phyloP scores from a whole-genome alignment of 108 stramenopile genomes.

The Mediolabrus comicus region DNA sequence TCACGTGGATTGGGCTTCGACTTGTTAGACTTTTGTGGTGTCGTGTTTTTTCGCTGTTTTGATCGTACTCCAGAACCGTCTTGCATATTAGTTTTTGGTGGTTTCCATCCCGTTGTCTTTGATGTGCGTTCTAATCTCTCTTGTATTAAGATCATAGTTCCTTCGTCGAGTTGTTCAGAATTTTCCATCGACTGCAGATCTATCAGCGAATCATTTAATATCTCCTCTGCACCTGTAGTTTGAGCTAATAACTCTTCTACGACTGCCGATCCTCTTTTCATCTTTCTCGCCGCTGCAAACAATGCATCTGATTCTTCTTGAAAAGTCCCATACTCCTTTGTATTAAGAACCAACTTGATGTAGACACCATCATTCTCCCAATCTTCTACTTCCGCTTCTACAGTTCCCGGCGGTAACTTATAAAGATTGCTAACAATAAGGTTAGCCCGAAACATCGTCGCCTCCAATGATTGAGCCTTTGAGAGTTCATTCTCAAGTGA shows the following conservation, averaged over 20 bases:
- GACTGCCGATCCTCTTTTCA: slow-evolving; percentile 78
- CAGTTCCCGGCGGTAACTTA: slow-evolving; percentile 51
- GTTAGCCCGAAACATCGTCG: slow-evolving; percentile 66
- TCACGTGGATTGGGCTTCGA: slow-evolving; percentile 60
- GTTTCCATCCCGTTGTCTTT: slow-evolving; percentile 59
- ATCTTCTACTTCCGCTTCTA: slow-evolving; percentile 66
- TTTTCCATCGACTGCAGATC: slow-evolving; percentile 50
- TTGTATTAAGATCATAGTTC: slow-evolving; percentile 54
- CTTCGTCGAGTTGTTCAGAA: slow-evolving; percentile 47
- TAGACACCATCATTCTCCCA: slow-evolving; percentile 78
- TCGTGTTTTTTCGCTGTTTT: neutral
- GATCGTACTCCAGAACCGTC: neutral
- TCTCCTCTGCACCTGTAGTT: slow-evolving; percentile 43
- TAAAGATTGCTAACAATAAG: slow-evolving; percentile 77
- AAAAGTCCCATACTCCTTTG: slow-evolving; percentile 58
- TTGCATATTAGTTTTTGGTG: slow-evolving; percentile 17
- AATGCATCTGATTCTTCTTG: slow-evolving; percentile 80
- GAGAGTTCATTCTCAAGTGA: slow-evolving; percentile 68
- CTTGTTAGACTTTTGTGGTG: slow-evolving; percentile 4
- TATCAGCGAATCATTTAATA: slow-evolving; percentile 47
- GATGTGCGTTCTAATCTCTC: slow-evolving; percentile 60
- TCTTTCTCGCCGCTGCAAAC: slow-evolving; percentile 75
- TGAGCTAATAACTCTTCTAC: slow-evolving; percentile 61
- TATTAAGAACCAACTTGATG: slow-evolving; percentile 58
- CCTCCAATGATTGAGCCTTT: slow-evolving; percentile 70